These are phyloP conservation scores for Sideroxylon spinosum DNA, from an alignment of 179 eudicot genomes.

Conservation along the genomic window DNA sequence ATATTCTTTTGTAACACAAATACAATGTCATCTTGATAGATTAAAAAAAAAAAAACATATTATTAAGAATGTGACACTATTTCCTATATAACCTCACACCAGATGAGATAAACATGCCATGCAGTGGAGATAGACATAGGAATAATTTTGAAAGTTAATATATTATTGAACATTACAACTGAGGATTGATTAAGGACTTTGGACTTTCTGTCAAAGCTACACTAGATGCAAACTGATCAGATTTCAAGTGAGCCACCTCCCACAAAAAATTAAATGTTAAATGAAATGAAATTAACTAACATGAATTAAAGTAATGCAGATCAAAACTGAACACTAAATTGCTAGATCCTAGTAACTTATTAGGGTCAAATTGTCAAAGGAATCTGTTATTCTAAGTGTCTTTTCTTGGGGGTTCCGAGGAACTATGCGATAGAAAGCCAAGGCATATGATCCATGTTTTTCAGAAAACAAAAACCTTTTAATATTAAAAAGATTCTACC, in stretches of 20 bases:
- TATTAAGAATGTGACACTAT: no score
- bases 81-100: no score
- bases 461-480: background rate
- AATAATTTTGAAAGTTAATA: background rate
- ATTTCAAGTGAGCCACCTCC: background rate
- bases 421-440: slow-evolving; percentile 7
- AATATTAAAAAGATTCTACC: background rate
- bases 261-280: background rate
- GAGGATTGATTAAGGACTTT: background rate
- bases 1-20: no score
- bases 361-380: slow-evolving; percentile 16
- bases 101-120: no score
- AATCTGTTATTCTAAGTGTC: slow-evolving; percentile 11
- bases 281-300: background rate
- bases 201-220: background rate
- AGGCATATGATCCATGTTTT: background rate
- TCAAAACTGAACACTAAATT: background rate
- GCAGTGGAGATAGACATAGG: background rate
- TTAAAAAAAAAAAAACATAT: no score
- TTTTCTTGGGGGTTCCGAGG: slow-evolving; percentile 17
- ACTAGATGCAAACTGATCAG: background rate
- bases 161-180: background rate
- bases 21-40: no score
- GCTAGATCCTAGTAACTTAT: slow-evolving; percentile 14
- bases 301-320: background rate